Percentiles rank a stretch among this genome's conserved stretches.
Evolutionary conservation across 306 rosid species (phyloP).

Genomic region (Lablab purpureus): DNA sequence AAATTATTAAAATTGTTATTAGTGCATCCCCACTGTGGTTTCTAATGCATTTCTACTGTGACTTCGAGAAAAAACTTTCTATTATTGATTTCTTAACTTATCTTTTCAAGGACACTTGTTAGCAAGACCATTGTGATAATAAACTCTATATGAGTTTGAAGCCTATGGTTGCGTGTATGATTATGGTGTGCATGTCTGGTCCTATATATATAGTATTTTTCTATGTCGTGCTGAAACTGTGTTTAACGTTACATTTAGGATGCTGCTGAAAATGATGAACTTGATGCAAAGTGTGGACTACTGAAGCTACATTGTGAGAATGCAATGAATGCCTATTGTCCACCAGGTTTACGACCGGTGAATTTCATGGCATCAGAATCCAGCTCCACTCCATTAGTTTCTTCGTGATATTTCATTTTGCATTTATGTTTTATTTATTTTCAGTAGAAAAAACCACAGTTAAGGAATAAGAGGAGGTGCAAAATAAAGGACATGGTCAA

Average conservation of each 20-base stretch:
- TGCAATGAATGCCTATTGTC: conserved; percentile 72
- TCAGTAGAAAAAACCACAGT: neutral
- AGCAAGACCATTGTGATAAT: neutral
- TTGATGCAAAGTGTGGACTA: conserved; percentile 57
- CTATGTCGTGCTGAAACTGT: neutral
- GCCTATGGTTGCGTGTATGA: conserved; percentile 1
- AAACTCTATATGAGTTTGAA: neutral
- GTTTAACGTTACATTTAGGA: conserved; percentile 51
- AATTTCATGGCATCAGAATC: conserved; percentile 59
- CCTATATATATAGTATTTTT: neutral
- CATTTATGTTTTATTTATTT: conserved; percentile 7
- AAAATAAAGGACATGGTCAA: neutral
- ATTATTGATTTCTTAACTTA: neutral
- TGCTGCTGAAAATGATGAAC: conserved; percentile 80
- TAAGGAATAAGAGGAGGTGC: neutral
- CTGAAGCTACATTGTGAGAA: conserved; percentile 69
- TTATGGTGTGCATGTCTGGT: neutral
- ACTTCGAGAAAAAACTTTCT: neutral
- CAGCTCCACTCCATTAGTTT: conserved; percentile 57
- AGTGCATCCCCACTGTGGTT: neutral
- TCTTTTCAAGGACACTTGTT: neutral
- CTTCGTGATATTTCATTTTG: conserved; percentile 43
- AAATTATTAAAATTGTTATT: neutral
- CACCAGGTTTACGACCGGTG: conserved; percentile 70
- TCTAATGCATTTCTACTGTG: neutral